Conservation (phyloP, 2,329 filamentous ascomycete genomes). For the Aureobasidium sp. region DNA sequence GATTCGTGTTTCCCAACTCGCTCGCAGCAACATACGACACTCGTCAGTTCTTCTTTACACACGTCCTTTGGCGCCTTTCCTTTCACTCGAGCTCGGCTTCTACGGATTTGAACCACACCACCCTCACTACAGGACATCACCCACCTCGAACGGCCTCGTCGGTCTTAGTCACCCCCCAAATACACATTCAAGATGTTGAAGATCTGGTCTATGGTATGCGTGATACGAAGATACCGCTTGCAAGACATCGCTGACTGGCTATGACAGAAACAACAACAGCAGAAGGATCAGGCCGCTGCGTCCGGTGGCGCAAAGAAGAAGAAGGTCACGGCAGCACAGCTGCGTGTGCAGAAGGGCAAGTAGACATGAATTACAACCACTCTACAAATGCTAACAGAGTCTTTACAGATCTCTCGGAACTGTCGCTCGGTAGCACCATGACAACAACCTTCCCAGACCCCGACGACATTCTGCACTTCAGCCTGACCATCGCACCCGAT, state of each 20-base stretch:
- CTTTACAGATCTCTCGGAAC: conserved; percentile 65
- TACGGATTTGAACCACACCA: not conserved
- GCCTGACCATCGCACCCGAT: conserved; percentile 73
- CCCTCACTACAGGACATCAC: not conserved
- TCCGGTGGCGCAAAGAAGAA: conserved; percentile 76
- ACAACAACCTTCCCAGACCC: conserved; percentile 71
- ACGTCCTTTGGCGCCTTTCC: not conserved
- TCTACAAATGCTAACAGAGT: not conserved
- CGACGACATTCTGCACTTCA: conserved; percentile 80
- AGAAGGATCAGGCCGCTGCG: conserved; percentile 80
- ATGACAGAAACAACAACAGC: conserved; percentile 66
- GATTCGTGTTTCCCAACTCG: not conserved
- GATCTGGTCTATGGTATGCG: conserved; percentile 96
- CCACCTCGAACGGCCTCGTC: conserved; percentile 7
- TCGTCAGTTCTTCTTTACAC: not conserved
- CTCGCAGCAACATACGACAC: not conserved
- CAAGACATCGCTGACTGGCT: conserved; percentile 19
- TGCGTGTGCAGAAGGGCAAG: conserved; percentile 90
- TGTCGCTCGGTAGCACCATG: conserved; percentile 73
- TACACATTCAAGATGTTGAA: conserved; percentile 70
- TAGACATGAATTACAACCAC: not conserved
- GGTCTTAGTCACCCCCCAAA: not conserved
- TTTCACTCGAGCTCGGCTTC: not conserved
- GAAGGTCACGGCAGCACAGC: conserved; percentile 93
- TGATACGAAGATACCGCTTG: not conserved